Evolutionary conservation across 208 protist genomes (phyloP).

Genomic region (Trichomonas gallinae): DNA sequence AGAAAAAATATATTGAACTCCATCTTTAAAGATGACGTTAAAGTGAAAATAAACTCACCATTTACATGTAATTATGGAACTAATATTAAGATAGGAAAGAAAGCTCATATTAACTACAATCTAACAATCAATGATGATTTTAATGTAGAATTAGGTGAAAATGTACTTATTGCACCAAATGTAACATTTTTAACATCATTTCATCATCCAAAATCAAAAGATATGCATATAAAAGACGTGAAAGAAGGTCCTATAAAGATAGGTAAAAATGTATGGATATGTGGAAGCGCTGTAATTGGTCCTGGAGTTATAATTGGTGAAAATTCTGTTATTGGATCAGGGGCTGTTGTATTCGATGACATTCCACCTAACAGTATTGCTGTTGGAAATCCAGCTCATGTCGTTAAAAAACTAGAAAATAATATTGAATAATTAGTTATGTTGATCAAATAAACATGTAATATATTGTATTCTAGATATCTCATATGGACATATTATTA

Average conservation of each 20-base stretch:
- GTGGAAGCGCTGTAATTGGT: slow-evolving; percentile 33
- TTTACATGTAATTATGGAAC: slow-evolving; percentile 60
- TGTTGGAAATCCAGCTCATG: slow-evolving; percentile 50
- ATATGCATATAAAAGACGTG: slow-evolving; percentile 35
- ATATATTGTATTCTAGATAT: no score
- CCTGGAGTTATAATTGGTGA: slow-evolving; percentile 60
- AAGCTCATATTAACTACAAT: slow-evolving; percentile 53
- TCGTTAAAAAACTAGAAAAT: slow-evolving; percentile 5
- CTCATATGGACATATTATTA: no score
- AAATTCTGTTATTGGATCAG: slow-evolving; percentile 53
- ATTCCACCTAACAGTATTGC: slow-evolving; percentile 56
- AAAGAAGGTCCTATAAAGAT: slow-evolving; percentile 37
- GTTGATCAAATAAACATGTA: no score
- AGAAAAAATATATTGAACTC: no score
- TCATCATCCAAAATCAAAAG: slow-evolving; percentile 47
- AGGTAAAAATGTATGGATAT: slow-evolving; percentile 35
- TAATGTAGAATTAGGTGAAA: slow-evolving; percentile 50
- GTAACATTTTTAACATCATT: slow-evolving; percentile 55
- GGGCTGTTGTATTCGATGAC: slow-evolving; percentile 57
- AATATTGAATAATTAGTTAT: no score
- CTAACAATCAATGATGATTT: slow-evolving; percentile 54
- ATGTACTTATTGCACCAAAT: slow-evolving; percentile 49
- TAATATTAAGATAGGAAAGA: slow-evolving; percentile 52
- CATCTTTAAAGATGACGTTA: no score
- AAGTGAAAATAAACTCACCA: no score